Conservation (phyloP, 345 rosid genomes). For the Citrus hindsii region DNA sequence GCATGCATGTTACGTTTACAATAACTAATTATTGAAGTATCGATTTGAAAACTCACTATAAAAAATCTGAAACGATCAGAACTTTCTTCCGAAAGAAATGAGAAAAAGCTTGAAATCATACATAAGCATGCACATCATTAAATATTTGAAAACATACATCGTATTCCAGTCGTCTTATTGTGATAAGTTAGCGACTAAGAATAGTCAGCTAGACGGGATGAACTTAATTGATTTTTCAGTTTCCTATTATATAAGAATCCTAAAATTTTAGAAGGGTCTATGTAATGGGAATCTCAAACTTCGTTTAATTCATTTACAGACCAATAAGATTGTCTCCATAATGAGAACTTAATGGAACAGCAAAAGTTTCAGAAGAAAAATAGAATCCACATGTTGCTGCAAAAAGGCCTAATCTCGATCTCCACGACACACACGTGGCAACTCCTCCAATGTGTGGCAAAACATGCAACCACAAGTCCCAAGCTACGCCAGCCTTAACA, state of each 20-base stretch:
- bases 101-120: no score
- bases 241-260: neutral
- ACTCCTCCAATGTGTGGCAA: conserved; percentile 19
- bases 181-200: neutral
- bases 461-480: conserved; percentile 18
- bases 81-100: no score
- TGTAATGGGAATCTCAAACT: neutral
- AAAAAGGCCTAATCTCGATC: neutral
- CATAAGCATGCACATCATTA: no score
- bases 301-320: neutral
- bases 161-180: neutral
- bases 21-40: no score
- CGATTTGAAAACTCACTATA: no score
- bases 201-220: neutral
- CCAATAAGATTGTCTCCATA: neutral
- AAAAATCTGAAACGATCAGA: no score
- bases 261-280: neutral
- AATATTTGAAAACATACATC: neutral
- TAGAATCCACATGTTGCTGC: neutral
- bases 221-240: no score
- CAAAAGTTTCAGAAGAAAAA: no score
- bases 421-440: neutral
- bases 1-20: no score
- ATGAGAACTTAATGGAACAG: neutral
- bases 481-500: conserved; percentile 26